Conservation (phyloP, 768 basidiomycete genomes). For the Collybia mongolica region DNA sequence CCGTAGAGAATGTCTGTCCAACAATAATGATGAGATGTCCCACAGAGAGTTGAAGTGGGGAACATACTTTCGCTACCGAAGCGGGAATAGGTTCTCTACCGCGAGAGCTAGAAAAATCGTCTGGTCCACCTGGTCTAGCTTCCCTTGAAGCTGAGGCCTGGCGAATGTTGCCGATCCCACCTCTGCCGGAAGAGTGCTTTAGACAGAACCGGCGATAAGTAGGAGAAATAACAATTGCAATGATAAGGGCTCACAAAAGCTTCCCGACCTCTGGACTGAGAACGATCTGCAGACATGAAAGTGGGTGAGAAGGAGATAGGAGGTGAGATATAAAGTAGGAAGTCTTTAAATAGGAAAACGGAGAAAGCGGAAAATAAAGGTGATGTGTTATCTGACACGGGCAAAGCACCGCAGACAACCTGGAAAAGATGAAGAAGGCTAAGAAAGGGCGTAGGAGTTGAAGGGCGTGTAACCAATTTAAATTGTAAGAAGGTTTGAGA, state of each 20-base stretch:
- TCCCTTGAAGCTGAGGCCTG: slow-evolving; percentile 45
- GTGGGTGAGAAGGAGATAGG: not conserved
- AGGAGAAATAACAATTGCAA: slow-evolving; percentile 1
- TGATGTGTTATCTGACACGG: not conserved
- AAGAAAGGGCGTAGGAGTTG: slow-evolving; percentile 1
- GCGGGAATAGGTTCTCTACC: slow-evolving; percentile 54
- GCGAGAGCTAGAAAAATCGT: slow-evolving; percentile 55
- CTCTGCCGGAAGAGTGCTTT: slow-evolving; percentile 62
- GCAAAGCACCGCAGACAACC: not conserved
- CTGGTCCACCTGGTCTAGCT: slow-evolving; percentile 39
- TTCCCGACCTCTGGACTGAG: slow-evolving; percentile 59
- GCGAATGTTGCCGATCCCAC: slow-evolving; percentile 69
- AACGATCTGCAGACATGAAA: slow-evolving; percentile 40
- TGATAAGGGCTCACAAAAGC: slow-evolving; percentile 42
- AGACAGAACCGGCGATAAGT: not conserved
- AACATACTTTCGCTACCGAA: slow-evolving; percentile 35
- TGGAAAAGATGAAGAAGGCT: not conserved
- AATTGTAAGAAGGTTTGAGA: no score
- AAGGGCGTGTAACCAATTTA: no score
- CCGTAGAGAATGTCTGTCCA: slow-evolving; percentile 49
- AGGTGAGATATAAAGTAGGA: not conserved
- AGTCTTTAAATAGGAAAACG: not conserved
- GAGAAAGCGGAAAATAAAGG: not conserved
- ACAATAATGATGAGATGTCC: slow-evolving; percentile 4
- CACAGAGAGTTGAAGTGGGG: not conserved